Evolutionary conservation across 805 yeast species (phyloP).

Genomic region (Lachancea cidri): DNA sequence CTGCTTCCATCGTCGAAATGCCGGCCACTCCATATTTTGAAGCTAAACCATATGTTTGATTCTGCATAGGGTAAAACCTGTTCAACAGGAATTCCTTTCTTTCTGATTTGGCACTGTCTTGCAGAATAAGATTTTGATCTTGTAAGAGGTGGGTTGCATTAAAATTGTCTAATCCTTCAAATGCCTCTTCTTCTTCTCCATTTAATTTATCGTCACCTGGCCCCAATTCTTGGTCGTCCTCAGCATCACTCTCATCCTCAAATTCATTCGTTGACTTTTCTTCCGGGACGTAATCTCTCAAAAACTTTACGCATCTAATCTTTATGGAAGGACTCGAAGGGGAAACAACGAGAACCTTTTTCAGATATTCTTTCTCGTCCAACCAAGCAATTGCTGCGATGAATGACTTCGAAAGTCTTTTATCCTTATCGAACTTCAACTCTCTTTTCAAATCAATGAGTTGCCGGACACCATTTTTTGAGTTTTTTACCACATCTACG

Average conservation of each 20-base stretch:
- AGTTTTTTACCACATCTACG: slow-evolving; percentile 46
- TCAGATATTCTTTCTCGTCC: slow-evolving; percentile 41
- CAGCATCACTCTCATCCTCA: slow-evolving; percentile 22
- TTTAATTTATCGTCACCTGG: slow-evolving; percentile 26
- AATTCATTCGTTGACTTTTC: slow-evolving; percentile 21
- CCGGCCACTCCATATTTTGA: slow-evolving; percentile 43
- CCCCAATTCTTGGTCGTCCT: slow-evolving; percentile 29
- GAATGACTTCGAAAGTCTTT: slow-evolving; percentile 42
- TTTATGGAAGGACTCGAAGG: slow-evolving; percentile 42
- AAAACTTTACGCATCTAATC: slow-evolving; percentile 42
- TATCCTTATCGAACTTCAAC: slow-evolving; percentile 43
- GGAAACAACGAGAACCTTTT: slow-evolving; percentile 47
- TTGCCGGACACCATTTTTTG: slow-evolving; percentile 57
- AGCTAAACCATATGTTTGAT: slow-evolving; percentile 54
- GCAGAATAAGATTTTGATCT: slow-evolving; percentile 22
- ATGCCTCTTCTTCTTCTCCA: slow-evolving; percentile 30
- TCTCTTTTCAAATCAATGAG: slow-evolving; percentile 58
- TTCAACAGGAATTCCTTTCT: slow-evolving; percentile 35
- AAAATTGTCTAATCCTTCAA: slow-evolving; percentile 26
- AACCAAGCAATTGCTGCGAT: slow-evolving; percentile 44
- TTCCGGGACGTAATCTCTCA: slow-evolving; percentile 37
- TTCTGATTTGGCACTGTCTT: slow-evolving; percentile 13
- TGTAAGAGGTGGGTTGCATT: slow-evolving; percentile 28
- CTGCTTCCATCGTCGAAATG: slow-evolving; percentile 52
- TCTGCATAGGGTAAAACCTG: slow-evolving; percentile 55